Percentiles rank a stretch among this genome's conserved stretches.
These are phyloP conservation scores for Penstemon eatonii DNA, from an alignment of 257 asterid genomes.

Conservation along the genomic window DNA sequence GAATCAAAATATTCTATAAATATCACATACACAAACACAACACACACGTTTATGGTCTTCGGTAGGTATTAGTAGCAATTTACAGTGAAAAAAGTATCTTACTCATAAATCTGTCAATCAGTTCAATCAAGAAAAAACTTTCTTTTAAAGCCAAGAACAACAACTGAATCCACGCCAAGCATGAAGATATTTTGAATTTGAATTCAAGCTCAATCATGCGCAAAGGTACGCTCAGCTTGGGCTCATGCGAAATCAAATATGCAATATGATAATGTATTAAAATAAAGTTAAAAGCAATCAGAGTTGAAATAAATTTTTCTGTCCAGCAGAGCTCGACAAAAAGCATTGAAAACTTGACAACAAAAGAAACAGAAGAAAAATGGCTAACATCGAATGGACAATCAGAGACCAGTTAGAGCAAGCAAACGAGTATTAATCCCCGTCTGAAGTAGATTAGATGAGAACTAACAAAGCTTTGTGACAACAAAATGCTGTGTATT, in stretches of 20 bases:
- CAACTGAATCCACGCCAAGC: neutral
- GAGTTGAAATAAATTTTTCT: no score
- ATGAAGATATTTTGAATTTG: neutral
- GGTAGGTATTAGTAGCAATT: neutral
- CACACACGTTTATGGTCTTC: conserved; percentile 6
- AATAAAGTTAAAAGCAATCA: no score
- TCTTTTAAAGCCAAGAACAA: no score
- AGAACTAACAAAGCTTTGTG: conserved; percentile 17
- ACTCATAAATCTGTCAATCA: neutral
- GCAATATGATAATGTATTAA: no score
- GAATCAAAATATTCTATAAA: conserved; percentile 21
- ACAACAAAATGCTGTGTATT: conserved; percentile 4
- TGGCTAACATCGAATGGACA: no score
- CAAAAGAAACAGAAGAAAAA: no score
- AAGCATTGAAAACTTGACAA: no score
- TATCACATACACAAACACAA: conserved; percentile 1
- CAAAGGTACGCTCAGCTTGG: neutral
- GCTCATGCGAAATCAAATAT: neutral
- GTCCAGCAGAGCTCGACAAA: no score
- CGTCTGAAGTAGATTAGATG: conserved; percentile 6
- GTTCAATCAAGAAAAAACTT: neutral
- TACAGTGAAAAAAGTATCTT: conserved; percentile 4
- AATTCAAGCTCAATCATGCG: neutral
- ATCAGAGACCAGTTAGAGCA: neutral
- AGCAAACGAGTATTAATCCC: neutral